Evolutionary conservation across 768 basidiomycete genomes (phyloP).

Genomic region (Suillus sp.): DNA sequence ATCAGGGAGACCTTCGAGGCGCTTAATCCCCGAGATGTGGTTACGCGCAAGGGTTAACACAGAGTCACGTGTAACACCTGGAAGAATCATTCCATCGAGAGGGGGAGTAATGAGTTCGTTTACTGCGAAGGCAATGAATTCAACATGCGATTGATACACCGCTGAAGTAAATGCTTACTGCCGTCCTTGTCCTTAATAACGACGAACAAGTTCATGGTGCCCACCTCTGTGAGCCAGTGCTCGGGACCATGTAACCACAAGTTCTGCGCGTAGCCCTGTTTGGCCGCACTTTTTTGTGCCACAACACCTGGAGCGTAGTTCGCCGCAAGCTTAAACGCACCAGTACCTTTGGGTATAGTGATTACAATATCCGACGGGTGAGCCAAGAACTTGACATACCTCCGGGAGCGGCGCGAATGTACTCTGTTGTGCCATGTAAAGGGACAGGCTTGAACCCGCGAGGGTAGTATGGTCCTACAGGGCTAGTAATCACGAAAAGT

Average conservation of each 20-base stretch:
- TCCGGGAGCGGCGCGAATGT: constrained; percentile 83
- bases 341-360: constrained; percentile 56
- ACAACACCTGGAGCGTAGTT: constrained; percentile 90
- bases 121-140: constrained; percentile 29
- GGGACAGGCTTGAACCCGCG: constrained; percentile 90
- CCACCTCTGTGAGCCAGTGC: constrained; percentile 63
- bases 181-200: constrained; percentile 74
- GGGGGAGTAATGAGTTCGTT: constrained; percentile 66
- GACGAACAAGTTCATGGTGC: constrained; percentile 92
- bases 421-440: constrained; percentile 81
- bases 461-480: constrained; percentile 79
- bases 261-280: constrained; percentile 83
- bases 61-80: constrained; percentile 69
- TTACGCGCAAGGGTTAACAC: constrained; percentile 49
- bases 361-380: constrained; percentile 14
- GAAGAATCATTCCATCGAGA: constrained; percentile 65
- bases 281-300: constrained; percentile 77
- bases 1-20: constrained; percentile 53
- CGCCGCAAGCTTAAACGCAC: constrained; percentile 83
- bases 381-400: constrained; percentile 42
- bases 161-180: constrained; percentile 37
- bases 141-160: background rate
- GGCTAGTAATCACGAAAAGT: constrained; percentile 63
- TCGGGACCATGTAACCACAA: constrained; percentile 82
- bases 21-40: constrained; percentile 51